phyloP scores from a whole-genome alignment of 2,329 filamentous ascomycete species.

The Myrmaecium sp. region DNA sequence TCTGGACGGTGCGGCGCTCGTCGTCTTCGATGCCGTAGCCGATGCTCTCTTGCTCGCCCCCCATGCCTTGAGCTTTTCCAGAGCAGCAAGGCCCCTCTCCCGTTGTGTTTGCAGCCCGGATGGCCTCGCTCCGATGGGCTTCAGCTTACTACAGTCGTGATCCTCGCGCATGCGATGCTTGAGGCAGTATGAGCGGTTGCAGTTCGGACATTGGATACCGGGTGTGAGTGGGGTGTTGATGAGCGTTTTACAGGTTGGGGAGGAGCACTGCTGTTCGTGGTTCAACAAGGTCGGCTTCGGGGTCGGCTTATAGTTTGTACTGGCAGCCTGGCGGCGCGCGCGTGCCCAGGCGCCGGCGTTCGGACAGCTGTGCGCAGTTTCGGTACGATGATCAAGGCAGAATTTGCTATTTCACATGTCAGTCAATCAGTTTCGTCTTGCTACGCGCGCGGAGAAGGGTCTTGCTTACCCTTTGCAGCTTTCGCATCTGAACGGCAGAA shows the following conservation, averaged over 20 bases:
- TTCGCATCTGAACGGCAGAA: conserved; percentile 86
- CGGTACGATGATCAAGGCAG: conserved; percentile 86
- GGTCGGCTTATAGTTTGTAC: conserved; percentile 11
- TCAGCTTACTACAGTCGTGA: conserved; percentile 66
- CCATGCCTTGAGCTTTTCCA: conserved; percentile 68
- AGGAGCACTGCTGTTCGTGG: conserved; percentile 52
- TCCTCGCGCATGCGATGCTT: conserved; percentile 63
- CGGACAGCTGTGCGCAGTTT: conserved; percentile 57
- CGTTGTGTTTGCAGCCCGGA: conserved; percentile 28
- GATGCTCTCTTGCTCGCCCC: conserved; percentile 54
- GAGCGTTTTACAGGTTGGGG: conserved; percentile 48
- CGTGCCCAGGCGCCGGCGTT: conserved; percentile 45
- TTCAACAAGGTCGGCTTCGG: conserved; percentile 39
- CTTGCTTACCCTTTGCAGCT: conserved; percentile 47
- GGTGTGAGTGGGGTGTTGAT: conserved; percentile 52
- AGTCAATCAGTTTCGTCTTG: conserved; percentile 5
- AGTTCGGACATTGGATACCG: conserved; percentile 53
- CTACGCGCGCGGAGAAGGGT: neutral
- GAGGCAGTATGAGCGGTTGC: conserved; percentile 60
- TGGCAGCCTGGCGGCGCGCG: conserved; percentile 23
- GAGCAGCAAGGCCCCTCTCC: conserved; percentile 54
- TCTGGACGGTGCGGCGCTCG: conserved; percentile 22
- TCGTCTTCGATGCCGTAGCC: conserved; percentile 20
- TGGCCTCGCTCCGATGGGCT: conserved; percentile 37
- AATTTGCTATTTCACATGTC: conserved; percentile 51